Percentiles rank a stretch among this genome's conserved stretches.
Evolutionary conservation across 2,329 filamentous ascomycete genomes (phyloP).

Genomic region (Fusarium oligoseptatum): DNA sequence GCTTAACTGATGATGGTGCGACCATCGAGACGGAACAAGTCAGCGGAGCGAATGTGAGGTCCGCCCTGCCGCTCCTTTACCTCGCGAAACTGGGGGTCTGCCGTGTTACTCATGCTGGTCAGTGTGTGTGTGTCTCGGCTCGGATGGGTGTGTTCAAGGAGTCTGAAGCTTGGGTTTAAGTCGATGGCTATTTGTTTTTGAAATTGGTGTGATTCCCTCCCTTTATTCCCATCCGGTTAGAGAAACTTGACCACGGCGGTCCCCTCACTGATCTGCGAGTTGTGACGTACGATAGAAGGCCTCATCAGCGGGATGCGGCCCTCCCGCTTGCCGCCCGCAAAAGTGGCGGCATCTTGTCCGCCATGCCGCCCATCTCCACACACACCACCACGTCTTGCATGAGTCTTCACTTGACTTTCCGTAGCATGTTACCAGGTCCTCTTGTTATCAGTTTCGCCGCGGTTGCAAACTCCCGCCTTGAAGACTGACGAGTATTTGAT

Average conservation of each 20-base stretch:
- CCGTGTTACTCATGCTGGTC: constrained; percentile 7
- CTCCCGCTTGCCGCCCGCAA: too few species aligned
- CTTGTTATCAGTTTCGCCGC: too few species aligned
- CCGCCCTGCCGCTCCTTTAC: constrained; percentile 7
- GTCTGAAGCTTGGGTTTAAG: not conserved
- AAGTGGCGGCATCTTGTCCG: too few species aligned
- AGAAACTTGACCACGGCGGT: not conserved
- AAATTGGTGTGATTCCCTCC: too few species aligned
- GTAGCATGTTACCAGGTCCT: too few species aligned
- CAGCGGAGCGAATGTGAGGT: not conserved
- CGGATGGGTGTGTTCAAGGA: not conserved
- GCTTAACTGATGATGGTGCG: constrained; percentile 7
- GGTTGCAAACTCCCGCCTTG: too few species aligned
- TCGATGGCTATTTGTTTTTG: too few species aligned
- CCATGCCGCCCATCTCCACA: not conserved
- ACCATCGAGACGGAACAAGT: constrained; percentile 8
- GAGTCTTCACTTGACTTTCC: not conserved
- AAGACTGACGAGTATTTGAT: too few species aligned
- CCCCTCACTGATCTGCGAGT: not conserved
- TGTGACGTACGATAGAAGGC: too few species aligned
- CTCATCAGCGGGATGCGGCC: too few species aligned
- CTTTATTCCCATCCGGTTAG: not conserved
- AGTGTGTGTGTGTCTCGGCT: not conserved
- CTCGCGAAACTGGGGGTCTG: constrained; percentile 13
- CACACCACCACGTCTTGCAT: not conserved